Conservation (phyloP, 2,329 filamentous ascomycete species). For the Colletotrichum sp. region DNA sequence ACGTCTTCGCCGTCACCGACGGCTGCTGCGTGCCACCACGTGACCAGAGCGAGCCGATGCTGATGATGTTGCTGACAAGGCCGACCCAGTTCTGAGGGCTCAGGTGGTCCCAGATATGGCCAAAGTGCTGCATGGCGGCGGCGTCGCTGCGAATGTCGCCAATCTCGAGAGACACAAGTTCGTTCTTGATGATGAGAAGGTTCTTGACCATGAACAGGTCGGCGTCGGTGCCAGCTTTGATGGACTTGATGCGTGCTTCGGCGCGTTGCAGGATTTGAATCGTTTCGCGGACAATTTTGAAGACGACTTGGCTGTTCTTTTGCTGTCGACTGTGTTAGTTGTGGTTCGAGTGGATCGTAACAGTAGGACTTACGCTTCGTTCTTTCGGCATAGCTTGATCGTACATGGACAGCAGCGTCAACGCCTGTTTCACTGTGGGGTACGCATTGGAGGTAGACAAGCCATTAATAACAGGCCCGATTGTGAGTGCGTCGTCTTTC, state of each 20-base stretch:
- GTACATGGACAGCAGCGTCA: constrained; percentile 66
- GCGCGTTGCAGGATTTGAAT: constrained; percentile 83
- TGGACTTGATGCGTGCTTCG: constrained; percentile 71
- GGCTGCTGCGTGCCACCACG: constrained; percentile 24
- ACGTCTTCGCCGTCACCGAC: constrained; percentile 26
- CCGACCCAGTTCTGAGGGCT: constrained; percentile 63
- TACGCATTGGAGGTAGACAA: constrained; percentile 62
- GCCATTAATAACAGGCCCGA: constrained; percentile 53
- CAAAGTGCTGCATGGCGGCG: constrained; percentile 64
- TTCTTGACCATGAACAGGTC: constrained; percentile 96
- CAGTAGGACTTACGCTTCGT: constrained; percentile 54
- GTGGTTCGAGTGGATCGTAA: too few relatives aligned
- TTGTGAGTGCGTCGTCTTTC: constrained; percentile 53
- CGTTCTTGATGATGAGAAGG: constrained; percentile 91
- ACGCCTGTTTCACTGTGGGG: constrained; percentile 61
- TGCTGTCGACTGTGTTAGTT: constrained; percentile 35
- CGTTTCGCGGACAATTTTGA: constrained; percentile 85
- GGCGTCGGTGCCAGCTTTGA: constrained; percentile 68
- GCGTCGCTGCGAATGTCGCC: constrained; percentile 66
- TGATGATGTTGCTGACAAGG: constrained; percentile 64
- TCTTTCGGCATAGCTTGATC: constrained; percentile 70
- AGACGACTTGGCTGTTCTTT: constrained; percentile 61
- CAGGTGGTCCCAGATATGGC: constrained; percentile 69
- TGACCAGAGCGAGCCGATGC: constrained; percentile 55
- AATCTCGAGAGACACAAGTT: constrained; percentile 95